Evolutionary conservation across 1,139 yeast species (phyloP), one percentile per base, ranked within the genome.

Genomic region (Suhomyces anneliseae): DNA sequence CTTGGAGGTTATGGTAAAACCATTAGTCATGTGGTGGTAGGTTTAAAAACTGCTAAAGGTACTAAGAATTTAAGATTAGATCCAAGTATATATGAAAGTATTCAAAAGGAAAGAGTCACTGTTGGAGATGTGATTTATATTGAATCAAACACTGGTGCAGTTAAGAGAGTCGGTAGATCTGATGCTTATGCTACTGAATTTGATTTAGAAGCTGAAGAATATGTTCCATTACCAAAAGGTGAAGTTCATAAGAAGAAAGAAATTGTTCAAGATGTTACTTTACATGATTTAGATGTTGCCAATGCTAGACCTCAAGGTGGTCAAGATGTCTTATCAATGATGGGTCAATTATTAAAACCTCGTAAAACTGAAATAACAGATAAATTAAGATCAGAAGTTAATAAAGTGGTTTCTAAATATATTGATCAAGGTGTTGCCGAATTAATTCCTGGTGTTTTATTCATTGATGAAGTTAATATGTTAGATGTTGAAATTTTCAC

Each of bases 241-340:
- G 99, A 93, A 66, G 98, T 93, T 35, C 99, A 95, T 73, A 95
- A 95, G 70, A 93, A 92, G 80, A 93, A 93, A 69, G 99, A 93
- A 69, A 90, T 93, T 58, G 96, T 95, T 15, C 99, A 93, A 69
- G 99, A 93, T 63, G 97, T 93, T 40, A 90, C 99, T 1, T 78
- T 93, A 57, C 97, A 95, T 64, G 99, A 93, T 65, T 76, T 93
- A 62, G 99, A 93, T 69, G 86, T 90, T 42, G 99, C 99, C 43
- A 93, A 93, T 64, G 92, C 99, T 1, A 82, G 92, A 61, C 99
- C 99, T 11, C 98, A 93, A 70, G 99, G 99, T 55, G 99, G 99
- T 32, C 99, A 95, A 70, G 99, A 93, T 64, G 96, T 95, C 43
- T 79, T 93, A 64, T 90, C 97, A 8, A 90, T 95, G 96, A 93